Base-by-base conservation (phyloP, 768 basidiomycete genomes). In the Leccinellum albellum region DNA sequence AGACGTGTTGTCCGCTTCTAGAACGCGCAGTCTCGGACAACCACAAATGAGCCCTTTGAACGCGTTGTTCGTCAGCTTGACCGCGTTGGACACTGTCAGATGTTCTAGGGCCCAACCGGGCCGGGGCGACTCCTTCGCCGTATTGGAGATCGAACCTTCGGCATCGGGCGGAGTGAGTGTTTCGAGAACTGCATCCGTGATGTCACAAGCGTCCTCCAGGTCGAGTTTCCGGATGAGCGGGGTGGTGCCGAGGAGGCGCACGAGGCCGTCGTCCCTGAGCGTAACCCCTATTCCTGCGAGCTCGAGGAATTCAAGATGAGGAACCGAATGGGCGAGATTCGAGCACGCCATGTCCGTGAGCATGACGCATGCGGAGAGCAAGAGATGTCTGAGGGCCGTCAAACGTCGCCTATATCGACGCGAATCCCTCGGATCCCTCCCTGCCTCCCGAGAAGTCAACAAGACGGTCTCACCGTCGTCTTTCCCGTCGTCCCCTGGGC, bases 1-100 rank as follows among this genome's bases (percentile, higher is more conserved):
- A n/a, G 80, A 79, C 6, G 93, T 94, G 59, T 84, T 85, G 67
- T 96, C 94, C 0, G 82, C 84, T 65, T 94, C 92, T 49, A 97
- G 77, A 9, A 82, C 78, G 6, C 73, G 78, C 45, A 96, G 77
- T 28, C 74, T 78, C 20, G 78, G 59, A 68, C 92, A 95, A 17
- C 75, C 74, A 17, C 76, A 79, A 32, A 94, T 81, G 64, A 96
- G 82, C 20, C 75, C 68, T 10, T 81, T 71, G 50, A 96, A 73
- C 3, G 81, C 88, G 2, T 81, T 80, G 62, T 88, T 84, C 35
- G 82, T 82, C 58, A 96, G 51, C 48, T 82, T 77, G n/a, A 66
- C 65, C 4, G 88, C 88, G 65, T 80, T 81, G 1, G 90, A 91
- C 47, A 95, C 74, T 50, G 79, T 78, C 54, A 96, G 75, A 55